phyloP scores from a whole-genome alignment of 176 grass and related monocot species.

The Panicum miliaceum region DNA sequence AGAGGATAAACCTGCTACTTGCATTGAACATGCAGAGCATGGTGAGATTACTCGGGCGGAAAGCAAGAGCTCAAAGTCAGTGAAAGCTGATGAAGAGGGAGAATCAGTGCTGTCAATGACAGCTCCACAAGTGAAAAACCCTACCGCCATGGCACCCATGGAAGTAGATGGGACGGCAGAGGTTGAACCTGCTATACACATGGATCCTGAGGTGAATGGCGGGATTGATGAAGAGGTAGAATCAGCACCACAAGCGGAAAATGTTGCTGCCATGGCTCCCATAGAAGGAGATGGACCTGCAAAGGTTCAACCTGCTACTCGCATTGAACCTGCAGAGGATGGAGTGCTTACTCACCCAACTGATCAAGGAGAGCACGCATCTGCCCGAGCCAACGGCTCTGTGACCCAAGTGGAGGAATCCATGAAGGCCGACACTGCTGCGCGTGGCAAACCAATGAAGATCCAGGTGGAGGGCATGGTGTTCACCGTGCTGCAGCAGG shows the following conservation, averaged over 20 bases:
- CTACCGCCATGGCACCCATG: background rate
- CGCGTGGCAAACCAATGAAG: background rate
- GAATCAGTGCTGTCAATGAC: too few species aligned
- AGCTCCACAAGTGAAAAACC: background rate
- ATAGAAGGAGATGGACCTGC: background rate
- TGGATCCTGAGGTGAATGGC: background rate
- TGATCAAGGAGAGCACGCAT: background rate
- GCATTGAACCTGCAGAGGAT: background rate
- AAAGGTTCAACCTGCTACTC: background rate
- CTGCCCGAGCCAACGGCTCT: background rate
- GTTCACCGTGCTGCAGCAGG: constrained; percentile 14
- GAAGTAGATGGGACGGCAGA: background rate
- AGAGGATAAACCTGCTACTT: background rate
- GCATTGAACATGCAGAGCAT: background rate
- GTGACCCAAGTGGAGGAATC: background rate
- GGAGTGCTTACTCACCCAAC: background rate
- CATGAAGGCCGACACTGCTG: background rate
- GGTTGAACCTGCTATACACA: background rate
- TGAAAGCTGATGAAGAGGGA: background rate
- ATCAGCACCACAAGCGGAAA: background rate
- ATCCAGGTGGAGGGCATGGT: constrained; percentile 35
- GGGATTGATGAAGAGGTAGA: background rate
- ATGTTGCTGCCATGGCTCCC: background rate
- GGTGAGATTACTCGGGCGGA: background rate
- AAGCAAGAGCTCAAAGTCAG: background rate